Evolutionary conservation across 495 filamentous ascomycete species (phyloP).

Genomic region (Aspergillus bridgeri): DNA sequence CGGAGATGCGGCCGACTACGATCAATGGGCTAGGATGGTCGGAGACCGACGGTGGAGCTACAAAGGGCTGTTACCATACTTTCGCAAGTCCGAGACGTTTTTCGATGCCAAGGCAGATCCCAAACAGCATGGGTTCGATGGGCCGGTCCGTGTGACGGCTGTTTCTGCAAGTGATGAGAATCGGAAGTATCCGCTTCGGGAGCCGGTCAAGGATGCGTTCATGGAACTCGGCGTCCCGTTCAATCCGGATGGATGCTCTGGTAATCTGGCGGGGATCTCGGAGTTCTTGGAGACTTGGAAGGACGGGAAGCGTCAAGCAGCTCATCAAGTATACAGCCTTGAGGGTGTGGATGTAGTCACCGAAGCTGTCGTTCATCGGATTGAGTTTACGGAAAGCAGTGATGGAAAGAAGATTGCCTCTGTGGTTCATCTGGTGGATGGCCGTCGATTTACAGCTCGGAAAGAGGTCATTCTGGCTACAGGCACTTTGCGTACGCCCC

Average conservation of each 20-base stretch:
- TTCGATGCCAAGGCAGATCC: neutral
- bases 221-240: slow-evolving; percentile 27
- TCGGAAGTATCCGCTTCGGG: slow-evolving; percentile 25
- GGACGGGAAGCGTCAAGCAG: slow-evolving; percentile 33
- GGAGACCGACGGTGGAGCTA: slow-evolving; percentile 36
- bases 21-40: slow-evolving; percentile 33
- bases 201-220: slow-evolving; percentile 31
- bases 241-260: slow-evolving; percentile 5
- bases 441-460: slow-evolving; percentile 16
- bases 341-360: slow-evolving; percentile 26
- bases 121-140: slow-evolving; percentile 24
- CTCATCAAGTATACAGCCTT: slow-evolving; percentile 29
- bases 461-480: slow-evolving; percentile 32
- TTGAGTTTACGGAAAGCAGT: slow-evolving; percentile 20
- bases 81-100: slow-evolving; percentile 8
- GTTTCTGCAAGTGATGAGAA: slow-evolving; percentile 8
- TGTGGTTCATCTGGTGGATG: slow-evolving; percentile 26
- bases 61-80: slow-evolving; percentile 25
- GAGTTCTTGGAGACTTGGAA: slow-evolving; percentile 31
- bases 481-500: slow-evolving; percentile 30
- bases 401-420: slow-evolving; percentile 18
- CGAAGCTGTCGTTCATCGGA: slow-evolving; percentile 22
- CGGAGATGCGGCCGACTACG: slow-evolving; percentile 33
- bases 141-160: slow-evolving; percentile 15
- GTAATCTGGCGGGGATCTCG: slow-evolving; percentile 19